Evolutionary conservation across 2,329 filamentous ascomycete species (phyloP), one percentile per base, ranked within the genome.

Genomic region (Diplodia intermedia): DNA sequence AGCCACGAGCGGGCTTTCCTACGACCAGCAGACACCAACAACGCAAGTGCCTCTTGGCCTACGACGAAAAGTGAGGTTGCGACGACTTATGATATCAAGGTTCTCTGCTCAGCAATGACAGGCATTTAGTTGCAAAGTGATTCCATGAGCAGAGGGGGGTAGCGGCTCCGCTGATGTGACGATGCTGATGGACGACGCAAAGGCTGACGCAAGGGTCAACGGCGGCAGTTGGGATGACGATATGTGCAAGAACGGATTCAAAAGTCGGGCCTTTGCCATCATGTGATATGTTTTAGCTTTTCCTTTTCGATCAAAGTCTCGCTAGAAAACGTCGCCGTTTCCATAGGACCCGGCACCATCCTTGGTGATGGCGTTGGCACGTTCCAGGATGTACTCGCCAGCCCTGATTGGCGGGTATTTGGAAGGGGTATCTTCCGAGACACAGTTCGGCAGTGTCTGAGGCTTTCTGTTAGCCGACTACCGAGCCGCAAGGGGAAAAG

Each of bases 341-440:
- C 68, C 73, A 65, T 69, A 73, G 23, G 74, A 76, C 1, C 75
- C 76, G 38, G 69, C 69, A 0, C 75, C 76, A 70, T 75, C 75
- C 43, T 74, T 75, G 23, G 73, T 77, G 1, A 68, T 68, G 26
- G 71, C 73, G 65, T 77, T 77, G 49, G 79, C 62, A 29, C 79
- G 71, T 69, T 80, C 78, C 12, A 81, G 68, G 36, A 81, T 75
- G 70, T 81, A 80, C 72, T 80, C 78, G 2, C 79, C 79, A 0
- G 79, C 79, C 14, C 72, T 70, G 9, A 81, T 77, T 0, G 77
- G 79, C 36, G 73, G 75, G 72, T 77, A 81, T 54, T 71, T 75
- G 12, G 72, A 74, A 50, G 73, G 70, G 66, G 78, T 75, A 0
- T 74, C 76, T 18, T 76, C 73, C 11, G 71, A 70, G 12, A 80